These are phyloP conservation scores for Pilatotrama ljubarskyi DNA, from an alignment of 768 basidiomycete species.

Conservation along the genomic window DNA sequence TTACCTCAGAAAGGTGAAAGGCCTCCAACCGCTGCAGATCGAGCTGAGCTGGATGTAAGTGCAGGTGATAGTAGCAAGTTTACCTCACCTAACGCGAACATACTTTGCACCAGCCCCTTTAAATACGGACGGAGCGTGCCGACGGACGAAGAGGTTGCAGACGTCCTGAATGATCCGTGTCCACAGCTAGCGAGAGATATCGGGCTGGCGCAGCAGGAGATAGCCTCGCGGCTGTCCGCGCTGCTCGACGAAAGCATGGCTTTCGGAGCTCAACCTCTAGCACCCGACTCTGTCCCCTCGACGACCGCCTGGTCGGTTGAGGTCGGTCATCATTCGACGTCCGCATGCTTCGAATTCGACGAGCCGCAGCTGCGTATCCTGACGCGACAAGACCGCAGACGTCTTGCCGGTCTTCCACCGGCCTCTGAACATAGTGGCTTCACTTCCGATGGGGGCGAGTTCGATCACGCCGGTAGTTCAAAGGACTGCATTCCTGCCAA, in stretches of 20 bases:
- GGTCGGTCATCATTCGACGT: not conserved
- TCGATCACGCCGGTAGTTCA: not conserved
- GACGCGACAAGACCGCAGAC: constrained; percentile 43
- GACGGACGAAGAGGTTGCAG: constrained; percentile 30
- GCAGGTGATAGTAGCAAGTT: constrained; percentile 22
- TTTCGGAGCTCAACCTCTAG: not conserved
- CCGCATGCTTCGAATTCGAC: not conserved
- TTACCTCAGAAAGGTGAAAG: constrained; percentile 57
- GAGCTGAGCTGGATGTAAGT: constrained; percentile 67
- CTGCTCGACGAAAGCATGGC: constrained; percentile 12
- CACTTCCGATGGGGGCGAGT: not conserved
- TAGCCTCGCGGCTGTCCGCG: constrained; percentile 21
- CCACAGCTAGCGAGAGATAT: constrained; percentile 6
- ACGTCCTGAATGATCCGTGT: constrained; percentile 8
- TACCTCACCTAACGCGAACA: not conserved
- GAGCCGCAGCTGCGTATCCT: constrained; percentile 38
- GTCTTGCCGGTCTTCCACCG: constrained; percentile 19
- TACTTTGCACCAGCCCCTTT: constrained; percentile 26
- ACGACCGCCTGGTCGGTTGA: not conserved
- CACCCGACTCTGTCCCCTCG: not conserved
- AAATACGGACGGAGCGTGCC: constrained; percentile 27
- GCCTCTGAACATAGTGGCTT: no score
- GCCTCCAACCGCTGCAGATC: constrained; percentile 56
- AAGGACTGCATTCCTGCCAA: not conserved
- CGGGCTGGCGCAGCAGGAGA: constrained; percentile 13